Base-by-base conservation (phyloP, 2,329 filamentous ascomycete species). In the Sordariomycetes sp. region DNA sequence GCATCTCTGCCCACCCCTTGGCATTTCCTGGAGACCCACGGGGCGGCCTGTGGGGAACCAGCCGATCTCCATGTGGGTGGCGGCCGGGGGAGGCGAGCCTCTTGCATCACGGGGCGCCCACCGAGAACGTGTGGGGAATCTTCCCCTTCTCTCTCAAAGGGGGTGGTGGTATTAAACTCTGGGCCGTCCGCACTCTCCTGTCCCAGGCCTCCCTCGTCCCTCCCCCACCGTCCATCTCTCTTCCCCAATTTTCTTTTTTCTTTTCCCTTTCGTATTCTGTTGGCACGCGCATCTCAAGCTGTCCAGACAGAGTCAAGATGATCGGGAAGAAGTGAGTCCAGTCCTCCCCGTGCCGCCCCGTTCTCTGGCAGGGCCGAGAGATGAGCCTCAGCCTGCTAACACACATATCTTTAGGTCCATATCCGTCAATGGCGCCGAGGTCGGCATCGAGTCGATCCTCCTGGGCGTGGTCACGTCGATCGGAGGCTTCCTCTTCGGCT, bases 401-500 rank as follows among this genome's bases (percentile, higher is more conserved):
- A 20, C 25, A 4, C 3, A 7, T 24, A 35, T 55, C 18, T 48
- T 4, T 2, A 75, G 72, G 60, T 73, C 72, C 40, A 67, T 76
- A 64, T 71, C 67, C 59, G 60, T 75, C 66, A 74, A 74, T 64
- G 73, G 74, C 61, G 72, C 72, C 65, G 67, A 74, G 54, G 74
- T 72, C 57, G 73, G 74, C 53, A 58, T 66, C 25, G 73, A 76
- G 61, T 62, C 74, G 25, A 61, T 76, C 60, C 56, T 76, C 32
- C 63, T 83, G 32, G 79, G 79, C 52, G 69, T 76, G 37, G 72
- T 78, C 50, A 81, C 80, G 51, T 80, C 77, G 52, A 76, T 85
- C 48, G 82, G 82, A 60, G 82, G 81, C 54, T 82, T 83, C 67
- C 76, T 86, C 61, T 85, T 84, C 66, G 83, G 82, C 54, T 85